phyloP scores from a whole-genome alignment of 2,329 filamentous ascomycete species.

The Scedosporium aurantiacum region DNA sequence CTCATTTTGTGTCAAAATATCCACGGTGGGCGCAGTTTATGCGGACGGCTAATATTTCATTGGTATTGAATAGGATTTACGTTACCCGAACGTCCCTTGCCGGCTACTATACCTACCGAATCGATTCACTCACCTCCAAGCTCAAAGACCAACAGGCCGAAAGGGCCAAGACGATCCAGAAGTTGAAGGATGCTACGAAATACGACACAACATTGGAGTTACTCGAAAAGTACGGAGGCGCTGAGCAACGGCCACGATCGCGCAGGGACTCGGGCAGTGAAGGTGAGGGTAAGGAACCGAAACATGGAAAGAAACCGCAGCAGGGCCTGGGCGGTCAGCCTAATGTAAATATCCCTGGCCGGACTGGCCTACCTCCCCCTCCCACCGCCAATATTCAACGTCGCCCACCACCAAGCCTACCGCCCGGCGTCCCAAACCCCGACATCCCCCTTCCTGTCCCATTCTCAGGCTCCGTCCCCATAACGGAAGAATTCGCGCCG shows the following conservation, averaged over 20 bases:
- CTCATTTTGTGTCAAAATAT: not conserved
- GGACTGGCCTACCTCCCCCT: conserved; percentile 45
- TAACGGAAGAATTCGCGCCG: conserved; percentile 52
- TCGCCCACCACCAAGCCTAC: conserved; percentile 13
- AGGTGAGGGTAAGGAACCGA: conserved; percentile 10
- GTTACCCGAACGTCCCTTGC: conserved; percentile 54
- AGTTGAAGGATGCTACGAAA: conserved; percentile 87
- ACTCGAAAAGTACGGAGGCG: conserved; percentile 83
- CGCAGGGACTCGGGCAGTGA: conserved; percentile 4
- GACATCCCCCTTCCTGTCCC: conserved; percentile 14
- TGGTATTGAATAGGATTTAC: conserved; percentile 55
- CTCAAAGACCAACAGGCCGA: conserved; percentile 69
- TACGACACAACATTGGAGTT: conserved; percentile 91
- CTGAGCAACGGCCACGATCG: conserved; percentile 32
- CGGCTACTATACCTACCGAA: conserved; percentile 70
- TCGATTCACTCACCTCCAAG: conserved; percentile 54
- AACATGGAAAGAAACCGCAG: conserved; percentile 11
- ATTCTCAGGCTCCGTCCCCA: conserved; percentile 32
- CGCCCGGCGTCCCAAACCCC: conserved; percentile 19
- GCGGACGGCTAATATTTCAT: not conserved
- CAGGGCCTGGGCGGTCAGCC: conserved; percentile 12
- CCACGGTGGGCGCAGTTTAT: not conserved
- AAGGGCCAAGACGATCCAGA: conserved; percentile 78
- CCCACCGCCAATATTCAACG: conserved; percentile 52
- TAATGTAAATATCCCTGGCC: conserved; percentile 15